A percentile compares a stretch with the other conserved stretches of the same genome.
phyloP scores from a whole-genome alignment of 495 filamentous ascomycete species.

The Usnea hakonensis region DNA sequence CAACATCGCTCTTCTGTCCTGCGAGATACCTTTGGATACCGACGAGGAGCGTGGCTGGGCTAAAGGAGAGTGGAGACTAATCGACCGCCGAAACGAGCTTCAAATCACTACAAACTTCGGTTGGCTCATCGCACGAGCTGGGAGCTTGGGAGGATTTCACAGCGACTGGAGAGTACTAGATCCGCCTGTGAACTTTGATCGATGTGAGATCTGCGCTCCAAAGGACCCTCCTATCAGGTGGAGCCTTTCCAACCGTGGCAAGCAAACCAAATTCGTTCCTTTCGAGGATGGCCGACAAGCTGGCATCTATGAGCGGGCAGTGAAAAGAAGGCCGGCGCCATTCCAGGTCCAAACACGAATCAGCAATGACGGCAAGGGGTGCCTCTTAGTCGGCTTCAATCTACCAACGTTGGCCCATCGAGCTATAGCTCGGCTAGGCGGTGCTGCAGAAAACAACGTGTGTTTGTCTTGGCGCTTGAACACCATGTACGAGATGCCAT shows the following conservation, averaged over 20 bases:
- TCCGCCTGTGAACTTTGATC: conserved; percentile 13
- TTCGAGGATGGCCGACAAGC: conserved; percentile 32
- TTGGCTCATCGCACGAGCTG: conserved; percentile 32
- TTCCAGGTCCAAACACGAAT: conserved; percentile 40
- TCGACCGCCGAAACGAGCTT: conserved; percentile 28
- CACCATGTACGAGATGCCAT: conserved; percentile 37
- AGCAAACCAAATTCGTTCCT: conserved; percentile 26
- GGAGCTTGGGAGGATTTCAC: conserved; percentile 19
- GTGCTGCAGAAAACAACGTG: conserved; percentile 14
- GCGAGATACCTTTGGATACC: conserved; percentile 21
- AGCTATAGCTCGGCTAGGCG: conserved; percentile 37
- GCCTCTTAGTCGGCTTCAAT: conserved; percentile 42
- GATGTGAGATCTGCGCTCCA: conserved; percentile 32
- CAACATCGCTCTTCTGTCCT: conserved; percentile 27
- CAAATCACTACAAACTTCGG: conserved; percentile 29
- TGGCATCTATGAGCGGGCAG: conserved; percentile 27
- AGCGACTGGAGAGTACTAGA: conserved; percentile 18
- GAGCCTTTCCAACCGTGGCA: conserved; percentile 14
- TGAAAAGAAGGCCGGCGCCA: conserved; percentile 39
- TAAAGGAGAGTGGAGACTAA: conserved; percentile 26
- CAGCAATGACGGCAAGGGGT: conserved; percentile 28
- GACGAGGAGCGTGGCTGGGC: conserved; percentile 23
- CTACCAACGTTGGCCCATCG: conserved; percentile 49
- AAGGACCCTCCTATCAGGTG: conserved; percentile 28
- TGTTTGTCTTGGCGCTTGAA: conserved; percentile 45